phyloP scores from a whole-genome alignment of 768 basidiomycete species.

The Trametes maxima region DNA sequence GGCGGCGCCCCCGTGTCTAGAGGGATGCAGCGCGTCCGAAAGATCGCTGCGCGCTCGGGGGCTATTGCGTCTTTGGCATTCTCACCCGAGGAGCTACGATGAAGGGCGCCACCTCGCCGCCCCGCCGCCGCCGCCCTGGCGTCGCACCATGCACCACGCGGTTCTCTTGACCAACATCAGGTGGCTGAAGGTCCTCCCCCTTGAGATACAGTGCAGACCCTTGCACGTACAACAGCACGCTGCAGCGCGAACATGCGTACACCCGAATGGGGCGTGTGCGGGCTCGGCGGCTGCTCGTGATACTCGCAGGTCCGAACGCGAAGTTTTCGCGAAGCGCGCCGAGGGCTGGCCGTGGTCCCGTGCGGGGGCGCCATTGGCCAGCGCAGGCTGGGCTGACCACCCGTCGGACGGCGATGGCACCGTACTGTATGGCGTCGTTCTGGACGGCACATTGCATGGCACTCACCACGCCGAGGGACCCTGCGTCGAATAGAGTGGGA shows the following conservation, averaged over 20 bases:
- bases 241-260: not conserved
- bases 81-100: conserved; percentile 10
- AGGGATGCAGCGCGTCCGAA: not conserved
- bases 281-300: conserved; percentile 15
- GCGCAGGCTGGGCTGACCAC: not conserved
- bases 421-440: not conserved
- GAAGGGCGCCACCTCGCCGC: conserved; percentile 7
- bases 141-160: not conserved
- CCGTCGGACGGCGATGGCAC: not conserved
- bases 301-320: not conserved
- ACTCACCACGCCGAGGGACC: too few species aligned
- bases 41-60: conserved; percentile 6
- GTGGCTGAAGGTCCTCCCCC: not conserved
- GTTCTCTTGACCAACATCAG: not conserved
- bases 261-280: conserved; percentile 1
- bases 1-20: not conserved
- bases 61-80: not conserved
- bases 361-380: not conserved
- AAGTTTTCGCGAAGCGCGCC: conserved; percentile 16
- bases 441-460: not conserved
- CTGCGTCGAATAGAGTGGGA: conserved; percentile 3
- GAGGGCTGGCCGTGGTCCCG: conserved; percentile 6
- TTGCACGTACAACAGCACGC: not conserved
- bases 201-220: not conserved
- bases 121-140: not conserved